Base-by-base conservation (phyloP, 768 basidiomycete species). In the Hericium rajendrae region DNA sequence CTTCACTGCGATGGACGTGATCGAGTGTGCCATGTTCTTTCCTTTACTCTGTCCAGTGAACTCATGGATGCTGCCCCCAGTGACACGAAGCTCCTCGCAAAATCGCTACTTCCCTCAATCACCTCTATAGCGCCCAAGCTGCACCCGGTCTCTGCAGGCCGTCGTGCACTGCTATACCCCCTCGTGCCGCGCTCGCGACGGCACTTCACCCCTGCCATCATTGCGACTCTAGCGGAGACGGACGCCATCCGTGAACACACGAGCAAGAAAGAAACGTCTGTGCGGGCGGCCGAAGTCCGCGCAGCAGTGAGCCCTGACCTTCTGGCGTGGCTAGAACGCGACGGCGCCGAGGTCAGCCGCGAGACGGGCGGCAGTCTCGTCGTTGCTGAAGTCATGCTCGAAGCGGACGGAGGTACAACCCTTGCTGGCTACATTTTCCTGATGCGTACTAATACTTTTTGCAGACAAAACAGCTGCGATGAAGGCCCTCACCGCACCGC, bases 81-180 rank as follows among this genome's bases (percentile, higher is more conserved):
- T 63, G 93, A 97, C 68, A 97, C 94, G 2, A 97, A 95, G 73
- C 78, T 94, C 48, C 80, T 88, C 38, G 76, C 82, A 13, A 95
- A 94, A 73, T 83, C 85, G 0, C 73, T 97, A 38, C 76, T 94
- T 1, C 70, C 83, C 1, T 84, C 87, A 54, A 84, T 94, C 52
- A 81, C 79, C 20, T 67, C 76, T 0, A 71, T 80, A 40, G 80
- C 84, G 6, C 70, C 79, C 22, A 80, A 78, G 12, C 74, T 93
- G 5, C 80, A 81, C 62, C 64, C 71, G 15, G 80, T 76, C 41
- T 72, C 84, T 18, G 85, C 91, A 74, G 94, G 93, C 39, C 84
- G 94, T 43, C 81, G 92, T 9, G 79, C 88, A 3, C 73, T 97
- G 0, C 76, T 94, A 32, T 91, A 95, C 70, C 85, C 91, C 56